Evolutionary conservation across 208 protist species (phyloP).

Genomic region (Trypanosoma grayi): DNA sequence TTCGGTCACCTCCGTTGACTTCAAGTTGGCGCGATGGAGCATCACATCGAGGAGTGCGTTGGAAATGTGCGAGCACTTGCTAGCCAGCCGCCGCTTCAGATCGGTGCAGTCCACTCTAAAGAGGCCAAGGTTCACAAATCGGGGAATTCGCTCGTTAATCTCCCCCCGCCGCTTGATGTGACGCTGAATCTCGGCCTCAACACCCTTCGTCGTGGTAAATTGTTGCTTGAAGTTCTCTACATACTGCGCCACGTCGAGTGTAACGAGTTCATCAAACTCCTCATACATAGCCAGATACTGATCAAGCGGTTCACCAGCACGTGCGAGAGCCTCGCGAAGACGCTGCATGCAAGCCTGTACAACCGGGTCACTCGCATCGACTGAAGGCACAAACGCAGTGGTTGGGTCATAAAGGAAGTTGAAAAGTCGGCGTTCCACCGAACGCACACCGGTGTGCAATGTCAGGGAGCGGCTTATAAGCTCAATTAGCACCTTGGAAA

Average conservation of each 20-base stretch:
- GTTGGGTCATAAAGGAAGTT: constrained; percentile 89
- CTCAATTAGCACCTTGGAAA: constrained; percentile 57
- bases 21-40: constrained; percentile 61
- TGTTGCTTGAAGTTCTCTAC: constrained; percentile 67
- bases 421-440: constrained; percentile 88
- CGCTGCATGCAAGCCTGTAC: constrained; percentile 54
- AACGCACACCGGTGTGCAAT: constrained; percentile 77
- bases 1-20: constrained; percentile 65
- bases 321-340: constrained; percentile 52
- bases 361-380: constrained; percentile 43
- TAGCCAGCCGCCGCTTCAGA: constrained; percentile 60
- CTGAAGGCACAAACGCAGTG: constrained; percentile 65
- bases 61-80: constrained; percentile 72
- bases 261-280: constrained; percentile 67
- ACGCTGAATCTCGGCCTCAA: constrained; percentile 76
- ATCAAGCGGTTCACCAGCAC: constrained; percentile 46
- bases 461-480: constrained; percentile 77
- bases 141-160: constrained; percentile 64
- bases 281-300: constrained; percentile 75
- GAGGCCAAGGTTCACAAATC: constrained; percentile 64
- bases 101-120: constrained; percentile 81
- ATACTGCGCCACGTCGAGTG: constrained; percentile 74
- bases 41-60: constrained; percentile 71
- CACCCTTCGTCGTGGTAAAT: constrained; percentile 60
- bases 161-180: constrained; percentile 54